Evolutionary conservation across 2,329 filamentous ascomycete genomes (phyloP).

Genomic region (Colletotrichum orbiculare): DNA sequence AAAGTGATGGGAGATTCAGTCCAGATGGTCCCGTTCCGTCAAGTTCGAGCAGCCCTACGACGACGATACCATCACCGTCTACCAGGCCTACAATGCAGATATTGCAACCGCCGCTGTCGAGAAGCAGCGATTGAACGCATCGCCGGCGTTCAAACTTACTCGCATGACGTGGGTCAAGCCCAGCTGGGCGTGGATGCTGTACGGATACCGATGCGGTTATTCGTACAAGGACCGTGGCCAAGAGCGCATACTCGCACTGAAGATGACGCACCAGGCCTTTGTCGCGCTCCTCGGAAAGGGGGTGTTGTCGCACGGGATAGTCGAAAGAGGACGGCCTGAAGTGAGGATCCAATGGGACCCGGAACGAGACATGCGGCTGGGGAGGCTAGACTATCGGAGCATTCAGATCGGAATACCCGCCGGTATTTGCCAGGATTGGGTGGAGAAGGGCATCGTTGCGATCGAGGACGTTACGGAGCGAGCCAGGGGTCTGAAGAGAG

Average conservation of each 20-base stretch:
- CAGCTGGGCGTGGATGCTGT: slow-evolving; percentile 73
- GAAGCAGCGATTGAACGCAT: slow-evolving; percentile 62
- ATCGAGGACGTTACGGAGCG: slow-evolving; percentile 69
- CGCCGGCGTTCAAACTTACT: slow-evolving; percentile 60
- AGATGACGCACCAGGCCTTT: slow-evolving; percentile 63
- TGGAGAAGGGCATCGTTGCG: slow-evolving; percentile 61
- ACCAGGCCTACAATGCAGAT: slow-evolving; percentile 67
- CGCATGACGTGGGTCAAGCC: slow-evolving; percentile 76
- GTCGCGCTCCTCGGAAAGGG: slow-evolving; percentile 55
- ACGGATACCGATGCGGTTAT: slow-evolving; percentile 71
- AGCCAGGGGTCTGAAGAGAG: slow-evolving; percentile 59
- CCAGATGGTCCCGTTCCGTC: slow-evolving; percentile 43
- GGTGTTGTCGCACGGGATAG: slow-evolving; percentile 42
- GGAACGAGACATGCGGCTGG: slow-evolving; percentile 60
- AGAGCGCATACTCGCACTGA: slow-evolving; percentile 66
- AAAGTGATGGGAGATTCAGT: background rate
- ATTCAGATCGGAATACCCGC: slow-evolving; percentile 71
- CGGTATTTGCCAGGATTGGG: slow-evolving; percentile 56
- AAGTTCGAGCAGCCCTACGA: slow-evolving; percentile 65
- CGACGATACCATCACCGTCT: slow-evolving; percentile 65
- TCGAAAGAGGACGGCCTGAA: slow-evolving; percentile 32
- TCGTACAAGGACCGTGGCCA: slow-evolving; percentile 66
- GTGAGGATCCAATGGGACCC: slow-evolving; percentile 75
- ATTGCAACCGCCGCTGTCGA: slow-evolving; percentile 66
- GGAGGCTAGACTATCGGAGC: slow-evolving; percentile 60